Conservation (phyloP, 2,329 filamentous ascomycete genomes). For the Pyrenochaeta sp. region DNA sequence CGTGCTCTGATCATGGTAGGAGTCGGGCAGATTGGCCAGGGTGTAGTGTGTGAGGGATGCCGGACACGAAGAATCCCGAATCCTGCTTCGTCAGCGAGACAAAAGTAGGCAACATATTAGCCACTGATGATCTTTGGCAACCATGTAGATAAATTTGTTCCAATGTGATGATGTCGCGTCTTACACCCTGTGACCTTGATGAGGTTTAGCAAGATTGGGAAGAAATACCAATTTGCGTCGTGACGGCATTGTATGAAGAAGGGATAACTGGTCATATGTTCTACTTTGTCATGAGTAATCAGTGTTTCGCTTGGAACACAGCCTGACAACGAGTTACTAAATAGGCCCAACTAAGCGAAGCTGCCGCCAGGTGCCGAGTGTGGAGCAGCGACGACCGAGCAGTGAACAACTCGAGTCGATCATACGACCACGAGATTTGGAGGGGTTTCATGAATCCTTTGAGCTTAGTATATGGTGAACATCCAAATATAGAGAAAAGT, state of each 20-base stretch:
- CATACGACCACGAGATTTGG: background rate
- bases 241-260: background rate
- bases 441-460: too few relatives aligned
- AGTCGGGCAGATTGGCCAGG: background rate
- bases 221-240: background rate
- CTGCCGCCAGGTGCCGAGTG: background rate
- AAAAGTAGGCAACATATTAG: background rate
- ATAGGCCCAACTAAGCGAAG: background rate
- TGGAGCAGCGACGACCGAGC: background rate
- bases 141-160: background rate
- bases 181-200: background rate
- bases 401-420: background rate
- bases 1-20: background rate
- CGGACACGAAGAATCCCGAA: background rate
- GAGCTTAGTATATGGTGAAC: too few relatives aligned
- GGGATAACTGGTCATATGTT: too few relatives aligned
- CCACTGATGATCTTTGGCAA: background rate
- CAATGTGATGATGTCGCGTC: background rate
- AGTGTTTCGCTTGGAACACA: background rate
- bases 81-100: background rate
- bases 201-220: background rate
- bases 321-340: background rate
- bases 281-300: background rate
- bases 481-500: background rate
- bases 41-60: background rate